Evolutionary conservation across 176 grass and related monocot species (phyloP).

Genomic region (Microstegium vimineum): DNA sequence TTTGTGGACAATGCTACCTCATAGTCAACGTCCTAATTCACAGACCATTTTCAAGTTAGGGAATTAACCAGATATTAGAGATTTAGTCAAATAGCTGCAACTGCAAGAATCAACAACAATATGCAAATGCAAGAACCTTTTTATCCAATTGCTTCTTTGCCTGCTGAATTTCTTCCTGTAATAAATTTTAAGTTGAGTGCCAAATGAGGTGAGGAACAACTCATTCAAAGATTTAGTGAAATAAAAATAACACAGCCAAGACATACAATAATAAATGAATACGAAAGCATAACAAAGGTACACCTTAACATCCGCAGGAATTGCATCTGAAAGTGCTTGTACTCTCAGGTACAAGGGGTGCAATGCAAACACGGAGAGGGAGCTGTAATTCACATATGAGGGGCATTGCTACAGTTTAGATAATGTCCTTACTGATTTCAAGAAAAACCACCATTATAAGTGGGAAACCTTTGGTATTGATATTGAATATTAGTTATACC

Average conservation of each 20-base stretch:
- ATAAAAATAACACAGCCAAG: conserved; percentile 5
- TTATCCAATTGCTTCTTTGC: conserved; percentile 68
- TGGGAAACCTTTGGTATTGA: not conserved
- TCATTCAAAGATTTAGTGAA: conserved; percentile 14
- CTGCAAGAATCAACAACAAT: not conserved
- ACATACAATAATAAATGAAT: not conserved
- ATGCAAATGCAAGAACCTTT: conserved; percentile 57
- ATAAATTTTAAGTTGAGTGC: conserved; percentile 11
- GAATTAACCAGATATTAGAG: conserved; percentile 7
- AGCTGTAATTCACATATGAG: conserved; percentile 53
- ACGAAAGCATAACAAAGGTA: conserved; percentile 19
- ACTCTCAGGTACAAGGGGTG: conserved; percentile 96
- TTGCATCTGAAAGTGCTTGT: conserved; percentile 76
- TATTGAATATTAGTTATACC: conserved; percentile 40
- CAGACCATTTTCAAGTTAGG: not conserved
- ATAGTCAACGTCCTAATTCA: conserved; percentile 84
- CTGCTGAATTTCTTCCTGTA: conserved; percentile 71
- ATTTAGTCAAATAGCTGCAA: not conserved
- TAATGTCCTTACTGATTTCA: conserved; percentile 1
- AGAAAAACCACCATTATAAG: not conserved
- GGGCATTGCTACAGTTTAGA: conserved; percentile 20
- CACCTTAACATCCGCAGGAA: conserved; percentile 83
- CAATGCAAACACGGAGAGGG: conserved; percentile 92
- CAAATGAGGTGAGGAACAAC: not conserved
- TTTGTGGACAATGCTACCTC: conserved; percentile 77